phyloP scores from a whole-genome alignment of 2,329 filamentous ascomycete genomes.

The Thielaviopsis musarum region DNA sequence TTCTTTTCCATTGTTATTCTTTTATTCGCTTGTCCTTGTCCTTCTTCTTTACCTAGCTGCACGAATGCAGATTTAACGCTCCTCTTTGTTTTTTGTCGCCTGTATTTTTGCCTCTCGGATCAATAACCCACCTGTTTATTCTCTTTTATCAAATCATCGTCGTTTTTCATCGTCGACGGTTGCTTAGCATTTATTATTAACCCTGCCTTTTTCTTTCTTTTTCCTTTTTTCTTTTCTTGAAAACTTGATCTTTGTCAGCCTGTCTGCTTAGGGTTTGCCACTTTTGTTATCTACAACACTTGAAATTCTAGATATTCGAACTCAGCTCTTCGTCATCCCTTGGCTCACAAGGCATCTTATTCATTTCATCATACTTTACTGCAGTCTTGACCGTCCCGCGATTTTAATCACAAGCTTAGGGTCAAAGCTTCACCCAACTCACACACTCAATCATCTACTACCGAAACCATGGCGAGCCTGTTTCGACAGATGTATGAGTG shows the following conservation, averaged over 20 bases:
- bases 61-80: no score
- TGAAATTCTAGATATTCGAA: background rate
- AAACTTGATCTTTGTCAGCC: background rate
- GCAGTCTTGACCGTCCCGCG: background rate
- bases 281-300: background rate
- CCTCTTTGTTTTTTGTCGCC: no score
- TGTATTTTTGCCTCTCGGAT: no score
- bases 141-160: background rate
- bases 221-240: background rate
- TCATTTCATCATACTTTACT: background rate
- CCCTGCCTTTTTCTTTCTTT: background rate
- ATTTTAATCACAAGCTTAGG: background rate
- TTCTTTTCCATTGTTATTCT: no score
- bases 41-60: no score
- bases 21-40: no score
- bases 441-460: background rate
- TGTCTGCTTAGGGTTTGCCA: background rate
- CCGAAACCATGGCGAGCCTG: constrained; percentile 61
- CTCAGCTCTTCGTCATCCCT: background rate
- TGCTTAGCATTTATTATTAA: background rate
- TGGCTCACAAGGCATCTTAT: background rate
- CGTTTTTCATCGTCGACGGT: background rate
- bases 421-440: background rate
- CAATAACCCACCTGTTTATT: background rate
- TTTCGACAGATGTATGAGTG: constrained; percentile 96